Base-by-base conservation (phyloP, 441 rosid genomes). In the Pelargonium australe region DNA sequence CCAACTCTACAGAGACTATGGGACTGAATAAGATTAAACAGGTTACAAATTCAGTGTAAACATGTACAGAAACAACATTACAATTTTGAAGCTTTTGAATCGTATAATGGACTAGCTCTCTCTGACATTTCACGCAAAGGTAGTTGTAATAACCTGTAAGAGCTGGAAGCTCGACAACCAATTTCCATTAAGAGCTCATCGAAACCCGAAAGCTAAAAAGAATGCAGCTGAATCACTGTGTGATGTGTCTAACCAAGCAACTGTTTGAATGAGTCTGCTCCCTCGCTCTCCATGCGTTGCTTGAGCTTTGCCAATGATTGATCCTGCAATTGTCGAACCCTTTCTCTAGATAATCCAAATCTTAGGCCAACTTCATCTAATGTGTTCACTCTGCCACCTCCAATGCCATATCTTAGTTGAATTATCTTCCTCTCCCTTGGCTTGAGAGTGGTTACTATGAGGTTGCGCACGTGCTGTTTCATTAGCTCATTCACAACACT, bases 261-360 rank as follows among this genome's bases (percentile, higher is more conserved):
- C 69, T 86, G 85, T 68, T 77, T 69, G 62, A 88, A 91, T 1
- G 89, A 95, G 61, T 75, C 73, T 34, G 86, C 81, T 17, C 90
- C 94, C 61, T 91, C 89, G 69, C 77, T 81, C 34, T 17, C 75
- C 25, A 86, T 80, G 79, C 83, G 71, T 64, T 87, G 87, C 84
- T 83, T 89, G 66, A 91, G 91, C 82, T 87, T 88, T 81, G 83
- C 78, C 58, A 87, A 51, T 37, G 97, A 95, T 63, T 89, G 78
- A 84, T 78, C 83, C 83, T 91, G 96, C 73, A 94, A 75, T 66
- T 89, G 92, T 63, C 99, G 73, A 43, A 88, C 92, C 72, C 95
- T 79, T 77, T 94, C 96, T 82, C 84, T 87, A 0, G 92, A 80
- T 72, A 94, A 73, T 31, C 96, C 94, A 64, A 80, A 80, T 23